Evolutionary conservation across 345 rosid genomes (phyloP).

Genomic region (Salix dunnii): DNA sequence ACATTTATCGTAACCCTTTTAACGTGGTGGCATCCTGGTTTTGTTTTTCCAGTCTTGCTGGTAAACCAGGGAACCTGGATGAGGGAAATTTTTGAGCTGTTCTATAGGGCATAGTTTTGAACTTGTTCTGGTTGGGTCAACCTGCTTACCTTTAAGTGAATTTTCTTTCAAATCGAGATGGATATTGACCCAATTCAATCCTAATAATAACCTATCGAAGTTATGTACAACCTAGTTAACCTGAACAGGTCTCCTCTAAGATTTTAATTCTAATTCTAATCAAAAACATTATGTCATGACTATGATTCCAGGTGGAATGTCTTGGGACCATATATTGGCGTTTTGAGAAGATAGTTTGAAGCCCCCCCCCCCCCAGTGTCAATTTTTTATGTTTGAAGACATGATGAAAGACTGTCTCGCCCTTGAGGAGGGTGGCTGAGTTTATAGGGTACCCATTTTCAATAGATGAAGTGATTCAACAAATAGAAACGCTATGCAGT

Average conservation of each 20-base stretch:
- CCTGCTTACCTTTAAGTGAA: too few species aligned
- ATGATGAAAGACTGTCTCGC: neutral
- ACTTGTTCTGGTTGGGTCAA: too few species aligned
- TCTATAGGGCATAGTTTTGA: neutral
- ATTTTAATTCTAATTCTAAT: too few species aligned
- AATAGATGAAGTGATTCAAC: constrained; percentile 12
- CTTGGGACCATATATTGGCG: constrained; percentile 1
- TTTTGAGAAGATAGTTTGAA: neutral
- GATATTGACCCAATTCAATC: too few species aligned
- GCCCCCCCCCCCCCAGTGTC: neutral
- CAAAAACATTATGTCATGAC: too few species aligned
- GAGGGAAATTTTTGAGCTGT: neutral
- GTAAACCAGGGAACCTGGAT: too few species aligned
- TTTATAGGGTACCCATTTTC: constrained; percentile 19
- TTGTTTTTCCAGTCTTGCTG: neutral
- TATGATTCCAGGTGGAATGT: neutral
- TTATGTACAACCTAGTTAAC: too few species aligned
- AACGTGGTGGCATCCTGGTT: neutral
- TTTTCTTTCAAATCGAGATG: too few species aligned
- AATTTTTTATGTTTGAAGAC: neutral
- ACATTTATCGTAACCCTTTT: constrained; percentile 2
- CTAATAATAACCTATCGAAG: too few species aligned
- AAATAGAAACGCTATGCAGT: constrained; percentile 14
- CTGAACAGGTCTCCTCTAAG: too few species aligned
- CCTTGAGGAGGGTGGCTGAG: neutral